Evolutionary conservation across 805 yeast genomes (phyloP).

Genomic region (Blastobotrys muscicola): DNA sequence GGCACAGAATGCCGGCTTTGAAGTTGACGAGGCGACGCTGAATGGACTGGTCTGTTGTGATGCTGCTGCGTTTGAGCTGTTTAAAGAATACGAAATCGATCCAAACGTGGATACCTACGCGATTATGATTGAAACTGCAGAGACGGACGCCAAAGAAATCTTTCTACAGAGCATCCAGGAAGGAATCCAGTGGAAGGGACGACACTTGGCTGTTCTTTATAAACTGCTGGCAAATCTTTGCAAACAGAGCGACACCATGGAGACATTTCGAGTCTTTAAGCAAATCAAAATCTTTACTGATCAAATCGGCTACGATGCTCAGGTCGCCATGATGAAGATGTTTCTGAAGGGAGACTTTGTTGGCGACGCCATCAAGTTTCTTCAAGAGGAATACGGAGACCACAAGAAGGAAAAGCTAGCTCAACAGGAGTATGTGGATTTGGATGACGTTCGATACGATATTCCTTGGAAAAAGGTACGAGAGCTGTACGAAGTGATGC

Average conservation of each 20-base stretch:
- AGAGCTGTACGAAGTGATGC: slow-evolving; percentile 34
- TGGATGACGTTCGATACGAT: slow-evolving; percentile 13
- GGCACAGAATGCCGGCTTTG: slow-evolving; percentile 8
- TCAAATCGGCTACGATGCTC: slow-evolving; percentile 31
- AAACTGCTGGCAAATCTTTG: slow-evolving; percentile 25
- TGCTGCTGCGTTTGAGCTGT: slow-evolving; percentile 22
- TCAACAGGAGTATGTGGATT: slow-evolving; percentile 1
- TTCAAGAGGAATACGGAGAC: slow-evolving; percentile 36
- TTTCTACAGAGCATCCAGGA: slow-evolving; percentile 30
- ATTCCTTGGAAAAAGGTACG: slow-evolving; percentile 25
- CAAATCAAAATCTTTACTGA: slow-evolving; percentile 35
- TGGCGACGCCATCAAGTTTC: slow-evolving; percentile 34
- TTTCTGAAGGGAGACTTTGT: slow-evolving; percentile 30
- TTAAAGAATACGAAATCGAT: slow-evolving; percentile 27
- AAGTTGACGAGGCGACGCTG: slow-evolving; percentile 21
- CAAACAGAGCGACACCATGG: slow-evolving; percentile 17
- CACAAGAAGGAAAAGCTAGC: slow-evolving; percentile 4
- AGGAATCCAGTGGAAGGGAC: slow-evolving; percentile 38
- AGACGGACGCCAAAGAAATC: slow-evolving; percentile 25
- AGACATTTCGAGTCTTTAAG: slow-evolving; percentile 31
- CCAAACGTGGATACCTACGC: slow-evolving; percentile 32
- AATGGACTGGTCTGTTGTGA: slow-evolving; percentile 20
- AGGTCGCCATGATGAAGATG: slow-evolving; percentile 31
- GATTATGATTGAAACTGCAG: slow-evolving; percentile 28
- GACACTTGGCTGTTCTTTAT: slow-evolving; percentile 18